Evolutionary conservation across 306 rosid species (phyloP).

Genomic region (Cicer chorassanicum): DNA sequence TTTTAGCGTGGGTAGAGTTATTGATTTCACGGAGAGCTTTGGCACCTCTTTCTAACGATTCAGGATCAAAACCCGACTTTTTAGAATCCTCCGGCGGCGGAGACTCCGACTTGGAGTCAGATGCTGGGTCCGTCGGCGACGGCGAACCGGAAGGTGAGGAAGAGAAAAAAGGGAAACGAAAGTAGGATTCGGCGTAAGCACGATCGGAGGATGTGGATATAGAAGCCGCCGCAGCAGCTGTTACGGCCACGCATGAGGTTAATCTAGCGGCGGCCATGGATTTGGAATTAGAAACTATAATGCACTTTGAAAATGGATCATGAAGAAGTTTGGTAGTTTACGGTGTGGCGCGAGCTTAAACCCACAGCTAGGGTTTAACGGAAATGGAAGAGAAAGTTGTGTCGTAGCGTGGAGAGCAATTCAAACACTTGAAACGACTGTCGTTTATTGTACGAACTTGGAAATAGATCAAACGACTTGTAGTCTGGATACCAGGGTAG

Average conservation of each 20-base stretch:
- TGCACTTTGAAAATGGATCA: slow-evolving; percentile 23
- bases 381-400: not conserved
- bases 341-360: slow-evolving; percentile 47
- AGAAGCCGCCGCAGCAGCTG: slow-evolving; percentile 76
- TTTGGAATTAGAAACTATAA: slow-evolving; percentile 45
- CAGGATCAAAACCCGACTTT: slow-evolving; percentile 85
- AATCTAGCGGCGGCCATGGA: slow-evolving; percentile 71
- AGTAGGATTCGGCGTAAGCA: slow-evolving; percentile 67
- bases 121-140: slow-evolving; percentile 48
- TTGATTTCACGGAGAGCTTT: slow-evolving; percentile 90
- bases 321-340: not conserved
- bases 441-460: not conserved
- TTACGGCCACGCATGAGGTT: slow-evolving; percentile 68
- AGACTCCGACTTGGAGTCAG: slow-evolving; percentile 57
- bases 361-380: slow-evolving; percentile 66
- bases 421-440: slow-evolving; percentile 37
- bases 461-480: slow-evolving; percentile 1
- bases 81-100: slow-evolving; percentile 67
- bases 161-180: slow-evolving; percentile 65
- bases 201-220: slow-evolving; percentile 56
- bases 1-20: slow-evolving; percentile 62
- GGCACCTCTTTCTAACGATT: slow-evolving; percentile 86
- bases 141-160: slow-evolving; percentile 59
- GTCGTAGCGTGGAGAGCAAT: slow-evolving; percentile 44
- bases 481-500: not conserved